Conservation (phyloP, 2,329 filamentous ascomycete genomes). For the Diaporthe vexans region DNA sequence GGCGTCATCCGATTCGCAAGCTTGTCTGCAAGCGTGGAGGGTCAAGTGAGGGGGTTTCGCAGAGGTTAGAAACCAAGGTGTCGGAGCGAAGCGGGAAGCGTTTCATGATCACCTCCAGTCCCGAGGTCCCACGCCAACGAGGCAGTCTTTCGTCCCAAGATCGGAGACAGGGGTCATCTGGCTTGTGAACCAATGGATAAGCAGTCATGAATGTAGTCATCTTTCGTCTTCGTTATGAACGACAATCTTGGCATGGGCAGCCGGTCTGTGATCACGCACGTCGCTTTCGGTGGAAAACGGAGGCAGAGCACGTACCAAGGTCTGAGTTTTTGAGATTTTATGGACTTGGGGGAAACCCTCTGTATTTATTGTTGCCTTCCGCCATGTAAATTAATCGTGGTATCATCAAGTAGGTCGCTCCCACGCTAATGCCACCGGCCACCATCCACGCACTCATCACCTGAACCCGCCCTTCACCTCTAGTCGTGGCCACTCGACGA, state of each 20-base stretch:
- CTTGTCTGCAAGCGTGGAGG: slow-evolving; percentile 16
- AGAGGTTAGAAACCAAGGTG: slow-evolving; percentile 33
- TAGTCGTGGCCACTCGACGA: slow-evolving; percentile 75
- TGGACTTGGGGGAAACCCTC: background rate
- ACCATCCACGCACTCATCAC: slow-evolving; percentile 8
- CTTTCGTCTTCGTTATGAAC: slow-evolving; percentile 7
- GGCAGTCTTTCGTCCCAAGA: slow-evolving; percentile 3
- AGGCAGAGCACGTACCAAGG: background rate
- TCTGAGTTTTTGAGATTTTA: background rate
- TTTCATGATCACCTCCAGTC: slow-evolving; percentile 32
- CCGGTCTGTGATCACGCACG: background rate
- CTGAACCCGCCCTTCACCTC: slow-evolving; percentile 73
- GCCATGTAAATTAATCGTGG: slow-evolving; percentile 21
- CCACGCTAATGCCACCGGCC: slow-evolving; percentile 8
- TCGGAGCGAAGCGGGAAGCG: slow-evolving; percentile 26
- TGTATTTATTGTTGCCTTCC: slow-evolving; percentile 17
- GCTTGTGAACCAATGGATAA: background rate
- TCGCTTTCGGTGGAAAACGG: background rate
- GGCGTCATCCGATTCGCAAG: slow-evolving; percentile 34
- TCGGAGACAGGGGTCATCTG: slow-evolving; percentile 22
- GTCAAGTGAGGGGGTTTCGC: slow-evolving; percentile 31
- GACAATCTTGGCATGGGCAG: slow-evolving; percentile 13
- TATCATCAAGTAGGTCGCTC: slow-evolving; percentile 19
- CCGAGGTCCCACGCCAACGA: slow-evolving; percentile 8
- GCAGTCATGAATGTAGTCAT: background rate